Base-by-base conservation (phyloP, 2,329 filamentous ascomycete species). In the Biscogniauxia marginata region DNA sequence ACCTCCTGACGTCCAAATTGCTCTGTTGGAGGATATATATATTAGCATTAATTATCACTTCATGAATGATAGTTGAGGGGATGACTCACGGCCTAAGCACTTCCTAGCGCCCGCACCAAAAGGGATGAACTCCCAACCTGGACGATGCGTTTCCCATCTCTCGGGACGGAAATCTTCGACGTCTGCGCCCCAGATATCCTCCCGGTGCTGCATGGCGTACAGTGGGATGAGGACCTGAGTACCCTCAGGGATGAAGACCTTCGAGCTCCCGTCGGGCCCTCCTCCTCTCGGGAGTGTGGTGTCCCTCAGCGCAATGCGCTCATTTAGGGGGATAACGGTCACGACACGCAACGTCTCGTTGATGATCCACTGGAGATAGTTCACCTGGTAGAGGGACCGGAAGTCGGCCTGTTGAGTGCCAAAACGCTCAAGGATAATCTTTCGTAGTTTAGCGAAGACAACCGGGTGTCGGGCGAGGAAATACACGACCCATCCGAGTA, bases 401-500 rank as follows among this genome's bases (percentile, higher is more conserved):
- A 52, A 56, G 13, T 56, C 50, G 4, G 49, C 22, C n/a, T 49
- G 54, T 6, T 45, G 11, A 83, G 85, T 49, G 86, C 88, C 88
- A 13, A 92, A 80, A 0, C 71, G 64, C 2, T 70, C 63, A 22
- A 81, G 46, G 7, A 80, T 62, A 34, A 73, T 69, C 16, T 67
- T 57, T 7, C 78, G 74, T 20, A 84, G 70, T 54, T 76, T 78
- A 7, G 67, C 57, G 60, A 74, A 81, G 34, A 78, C 70, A 0
- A 59, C 59, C 1, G 70, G 72, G 56, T 81, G 67, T 23, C 74
- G 71, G 1, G 77, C 69, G 13, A 82, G 65, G 19, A 70, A 68
- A 56, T 73, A 73, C 52, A 82, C 75, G 19, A 76, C 67, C 76
- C 78, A 83, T 8, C 77, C 75, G 1, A 84, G 71, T 2, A 82